Conservation (phyloP, 768 basidiomycete species). For the Grammothele lineata region DNA sequence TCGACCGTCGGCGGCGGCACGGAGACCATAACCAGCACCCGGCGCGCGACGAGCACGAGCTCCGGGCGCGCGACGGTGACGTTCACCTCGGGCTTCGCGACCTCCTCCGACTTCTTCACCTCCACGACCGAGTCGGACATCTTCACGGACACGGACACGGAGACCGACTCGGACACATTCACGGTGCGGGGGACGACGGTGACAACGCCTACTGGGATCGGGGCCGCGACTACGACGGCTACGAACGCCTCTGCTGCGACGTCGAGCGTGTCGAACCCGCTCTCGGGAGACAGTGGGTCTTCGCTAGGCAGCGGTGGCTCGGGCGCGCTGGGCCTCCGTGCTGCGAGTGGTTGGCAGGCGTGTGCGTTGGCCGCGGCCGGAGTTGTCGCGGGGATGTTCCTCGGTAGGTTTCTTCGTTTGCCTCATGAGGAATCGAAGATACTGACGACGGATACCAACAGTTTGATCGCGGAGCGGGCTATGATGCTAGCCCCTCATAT, state of each 20-base stretch:
- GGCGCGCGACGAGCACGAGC: neutral
- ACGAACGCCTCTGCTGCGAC: too few relatives aligned
- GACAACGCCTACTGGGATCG: neutral
- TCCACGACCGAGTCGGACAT: neutral
- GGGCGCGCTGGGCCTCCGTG: too few relatives aligned
- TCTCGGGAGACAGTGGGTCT: neutral
- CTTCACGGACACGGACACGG: neutral
- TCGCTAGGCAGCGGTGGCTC: neutral
- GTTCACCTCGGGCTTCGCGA: neutral
- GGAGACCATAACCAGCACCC: neutral
- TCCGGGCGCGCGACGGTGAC: too few relatives aligned
- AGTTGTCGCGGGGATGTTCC: neutral
- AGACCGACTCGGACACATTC: neutral
- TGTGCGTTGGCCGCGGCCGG: neutral
- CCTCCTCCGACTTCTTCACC: neutral
- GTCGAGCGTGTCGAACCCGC: neutral
- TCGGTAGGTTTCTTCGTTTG: neutral
- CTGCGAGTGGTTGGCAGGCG: neutral
- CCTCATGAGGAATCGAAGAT: neutral
- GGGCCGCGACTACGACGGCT: neutral
- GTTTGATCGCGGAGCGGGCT: neutral
- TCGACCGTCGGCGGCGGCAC: conserved; percentile 1
- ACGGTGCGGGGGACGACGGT: neutral
- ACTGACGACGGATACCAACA: neutral
- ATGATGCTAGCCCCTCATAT: too few relatives aligned